These are phyloP conservation scores for Blastobotrys indianensis DNA, from an alignment of 1,139 yeast genomes.

Conservation along the genomic window DNA sequence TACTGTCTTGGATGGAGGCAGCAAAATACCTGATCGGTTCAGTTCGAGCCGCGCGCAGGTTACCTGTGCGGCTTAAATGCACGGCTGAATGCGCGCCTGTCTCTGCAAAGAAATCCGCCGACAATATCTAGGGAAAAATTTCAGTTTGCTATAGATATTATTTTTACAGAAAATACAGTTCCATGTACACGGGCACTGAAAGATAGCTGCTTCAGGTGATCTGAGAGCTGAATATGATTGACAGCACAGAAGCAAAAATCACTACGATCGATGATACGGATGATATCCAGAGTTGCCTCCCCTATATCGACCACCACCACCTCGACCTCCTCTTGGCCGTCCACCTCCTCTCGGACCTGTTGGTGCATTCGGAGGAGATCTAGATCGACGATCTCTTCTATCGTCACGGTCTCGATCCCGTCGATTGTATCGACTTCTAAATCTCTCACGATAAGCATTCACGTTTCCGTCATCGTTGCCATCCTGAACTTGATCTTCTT, in stretches of 20 bases:
- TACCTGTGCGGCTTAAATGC: too few species aligned
- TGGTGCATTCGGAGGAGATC: constrained; percentile 29
- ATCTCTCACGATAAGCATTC: constrained; percentile 22
- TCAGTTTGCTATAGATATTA: background rate
- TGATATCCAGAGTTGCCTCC: constrained; percentile 16
- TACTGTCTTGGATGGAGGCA: too few species aligned
- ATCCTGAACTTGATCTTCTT: constrained; percentile 13
- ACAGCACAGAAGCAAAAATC: background rate
- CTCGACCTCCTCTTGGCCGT: constrained; percentile 24
- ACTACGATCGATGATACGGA: constrained; percentile 17
- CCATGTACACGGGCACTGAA: background rate
- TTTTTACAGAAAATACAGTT: background rate
- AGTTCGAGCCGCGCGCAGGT: too few species aligned
- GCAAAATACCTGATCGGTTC: too few species aligned
- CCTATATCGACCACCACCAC: constrained; percentile 20
- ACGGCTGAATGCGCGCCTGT: too few species aligned
- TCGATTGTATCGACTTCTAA: constrained; percentile 22
- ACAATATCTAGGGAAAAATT: background rate
- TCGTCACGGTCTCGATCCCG: constrained; percentile 24
- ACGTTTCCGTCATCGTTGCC: constrained; percentile 21
- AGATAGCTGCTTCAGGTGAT: background rate
- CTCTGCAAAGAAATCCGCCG: constrained; percentile 1
- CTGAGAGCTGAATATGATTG: background rate
- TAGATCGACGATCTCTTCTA: constrained; percentile 22
- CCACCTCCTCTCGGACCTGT: constrained; percentile 31